Evolutionary conservation across 1,284 basidiomycete species (phyloP).

Genomic region (Sporisorium graminicola): DNA sequence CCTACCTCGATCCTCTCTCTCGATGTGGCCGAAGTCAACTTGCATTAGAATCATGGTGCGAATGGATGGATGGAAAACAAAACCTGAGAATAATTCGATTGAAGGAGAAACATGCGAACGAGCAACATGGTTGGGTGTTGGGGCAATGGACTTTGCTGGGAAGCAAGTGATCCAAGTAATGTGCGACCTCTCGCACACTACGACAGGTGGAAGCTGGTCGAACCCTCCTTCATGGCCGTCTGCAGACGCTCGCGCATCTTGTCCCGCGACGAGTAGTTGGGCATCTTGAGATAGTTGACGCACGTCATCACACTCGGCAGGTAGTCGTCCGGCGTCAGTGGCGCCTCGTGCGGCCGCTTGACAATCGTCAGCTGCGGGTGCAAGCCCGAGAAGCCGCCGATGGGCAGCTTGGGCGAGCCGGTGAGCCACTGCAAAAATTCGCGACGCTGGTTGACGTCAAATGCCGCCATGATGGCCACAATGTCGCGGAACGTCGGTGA

Average conservation of each 20-base stretch:
- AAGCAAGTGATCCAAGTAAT: too few relatives aligned
- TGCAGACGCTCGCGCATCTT: constrained; percentile 61
- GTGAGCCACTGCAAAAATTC: constrained; percentile 97
- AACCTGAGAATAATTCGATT: neutral
- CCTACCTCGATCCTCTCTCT: too few relatives aligned
- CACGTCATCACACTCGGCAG: constrained; percentile 99
- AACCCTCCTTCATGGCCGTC: constrained; percentile 66
- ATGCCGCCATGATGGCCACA: constrained; percentile 86
- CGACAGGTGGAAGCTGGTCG: constrained; percentile 66
- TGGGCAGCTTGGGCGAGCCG: constrained; percentile 78
- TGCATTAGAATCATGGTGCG: neutral
- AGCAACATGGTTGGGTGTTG: too few relatives aligned
- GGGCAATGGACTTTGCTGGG: too few relatives aligned
- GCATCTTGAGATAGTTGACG: constrained; percentile 77
- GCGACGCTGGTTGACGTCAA: constrained; percentile 80
- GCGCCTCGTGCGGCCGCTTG: constrained; percentile 90
- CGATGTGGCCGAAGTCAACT: too few relatives aligned
- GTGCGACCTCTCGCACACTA: constrained; percentile 34
- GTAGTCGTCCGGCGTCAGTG: constrained; percentile 85
- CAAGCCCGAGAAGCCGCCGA: constrained; percentile 95
- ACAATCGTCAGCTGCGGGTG: constrained; percentile 96
- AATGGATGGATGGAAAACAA: neutral
- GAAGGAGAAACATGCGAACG: neutral
- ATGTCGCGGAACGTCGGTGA: constrained; percentile 89
- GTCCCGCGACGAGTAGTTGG: constrained; percentile 61